phyloP scores from a whole-genome alignment of 768 basidiomycete species.

The Macrolepiota fuliginosa region DNA sequence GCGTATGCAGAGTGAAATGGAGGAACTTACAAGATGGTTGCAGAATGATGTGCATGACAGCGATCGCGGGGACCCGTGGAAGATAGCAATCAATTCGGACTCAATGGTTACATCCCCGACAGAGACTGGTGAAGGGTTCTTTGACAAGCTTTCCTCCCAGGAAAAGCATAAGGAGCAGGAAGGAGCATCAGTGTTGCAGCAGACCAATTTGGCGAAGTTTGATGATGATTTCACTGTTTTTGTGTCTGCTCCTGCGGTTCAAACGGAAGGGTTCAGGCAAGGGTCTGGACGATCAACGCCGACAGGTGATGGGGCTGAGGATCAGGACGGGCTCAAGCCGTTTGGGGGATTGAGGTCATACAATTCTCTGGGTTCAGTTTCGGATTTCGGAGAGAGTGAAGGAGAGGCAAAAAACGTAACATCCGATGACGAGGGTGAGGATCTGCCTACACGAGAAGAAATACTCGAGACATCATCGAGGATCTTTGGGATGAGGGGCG shows the following conservation, averaged over 20 bases:
- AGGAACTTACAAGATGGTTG: conserved; percentile 61
- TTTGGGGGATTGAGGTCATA: conserved; percentile 29
- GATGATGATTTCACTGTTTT: conserved; percentile 84
- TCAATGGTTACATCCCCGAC: conserved; percentile 25
- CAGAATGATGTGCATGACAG: conserved; percentile 43
- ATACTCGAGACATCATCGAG: conserved; percentile 44
- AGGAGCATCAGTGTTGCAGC: background rate
- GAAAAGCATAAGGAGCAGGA: background rate
- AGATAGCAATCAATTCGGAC: conserved; percentile 29
- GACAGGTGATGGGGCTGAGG: conserved; percentile 8
- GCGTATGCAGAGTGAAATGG: conserved; percentile 49
- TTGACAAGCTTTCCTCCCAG: background rate
- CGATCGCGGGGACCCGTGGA: conserved; percentile 39
- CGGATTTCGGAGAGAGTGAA: conserved; percentile 45
- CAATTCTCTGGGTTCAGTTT: conserved; percentile 54
- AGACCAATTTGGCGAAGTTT: conserved; percentile 29
- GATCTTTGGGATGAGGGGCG: conserved; percentile 42
- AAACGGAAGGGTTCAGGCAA: conserved; percentile 6
- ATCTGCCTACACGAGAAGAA: conserved; percentile 46
- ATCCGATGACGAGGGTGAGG: conserved; percentile 23
- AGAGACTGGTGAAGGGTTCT: conserved; percentile 9
- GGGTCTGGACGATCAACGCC: conserved; percentile 10
- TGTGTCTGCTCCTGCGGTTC: conserved; percentile 54
- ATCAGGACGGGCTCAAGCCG: conserved; percentile 12
- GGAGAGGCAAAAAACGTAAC: background rate